phyloP scores from a whole-genome alignment of 2,329 filamentous ascomycete species.

The Piedraia hortae region DNA sequence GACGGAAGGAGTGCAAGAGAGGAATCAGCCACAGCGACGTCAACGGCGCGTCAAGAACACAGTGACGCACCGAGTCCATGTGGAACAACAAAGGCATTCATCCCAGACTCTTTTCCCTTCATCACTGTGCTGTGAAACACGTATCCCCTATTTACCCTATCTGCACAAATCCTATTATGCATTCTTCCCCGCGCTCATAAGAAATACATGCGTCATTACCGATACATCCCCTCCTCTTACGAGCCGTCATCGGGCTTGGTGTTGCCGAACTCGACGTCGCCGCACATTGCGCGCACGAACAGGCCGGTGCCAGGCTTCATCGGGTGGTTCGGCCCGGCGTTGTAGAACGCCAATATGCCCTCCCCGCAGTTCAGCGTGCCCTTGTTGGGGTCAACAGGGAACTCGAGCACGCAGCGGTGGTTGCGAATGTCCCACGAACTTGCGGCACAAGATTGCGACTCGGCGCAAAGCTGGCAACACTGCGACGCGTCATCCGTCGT shows the following conservation, averaged over 20 bases:
- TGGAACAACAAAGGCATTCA: too few species aligned
- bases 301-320: slow-evolving; percentile 10
- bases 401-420: slow-evolving; percentile 8
- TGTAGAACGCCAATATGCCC: slow-evolving; percentile 8
- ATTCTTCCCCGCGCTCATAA: too few species aligned
- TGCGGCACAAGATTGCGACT: slow-evolving; percentile 7
- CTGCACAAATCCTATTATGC: too few species aligned
- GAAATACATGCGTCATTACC: too few species aligned
- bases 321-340: slow-evolving; percentile 8
- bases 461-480: slow-evolving; percentile 12
- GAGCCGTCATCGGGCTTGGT: slow-evolving; percentile 11
- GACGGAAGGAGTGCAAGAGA: too few species aligned
- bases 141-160: too few species aligned
- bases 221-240: too few species aligned
- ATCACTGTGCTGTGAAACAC: too few species aligned
- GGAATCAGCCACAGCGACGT: too few species aligned
- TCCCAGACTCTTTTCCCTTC: too few species aligned
- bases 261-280: slow-evolving; percentile 6
- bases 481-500: slow-evolving; percentile 8
- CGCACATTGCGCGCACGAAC: slow-evolving; percentile 9
- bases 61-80: too few species aligned
- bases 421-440: slow-evolving; percentile 9
- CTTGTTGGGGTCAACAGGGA: slow-evolving; percentile 6
- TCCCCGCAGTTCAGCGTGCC: slow-evolving; percentile 9
- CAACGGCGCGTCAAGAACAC: too few species aligned